Evolutionary conservation across 129 eudicot species (phyloP), one percentile per base, ranked within the genome.

Genomic region (Centrapalus pauciflorus): DNA sequence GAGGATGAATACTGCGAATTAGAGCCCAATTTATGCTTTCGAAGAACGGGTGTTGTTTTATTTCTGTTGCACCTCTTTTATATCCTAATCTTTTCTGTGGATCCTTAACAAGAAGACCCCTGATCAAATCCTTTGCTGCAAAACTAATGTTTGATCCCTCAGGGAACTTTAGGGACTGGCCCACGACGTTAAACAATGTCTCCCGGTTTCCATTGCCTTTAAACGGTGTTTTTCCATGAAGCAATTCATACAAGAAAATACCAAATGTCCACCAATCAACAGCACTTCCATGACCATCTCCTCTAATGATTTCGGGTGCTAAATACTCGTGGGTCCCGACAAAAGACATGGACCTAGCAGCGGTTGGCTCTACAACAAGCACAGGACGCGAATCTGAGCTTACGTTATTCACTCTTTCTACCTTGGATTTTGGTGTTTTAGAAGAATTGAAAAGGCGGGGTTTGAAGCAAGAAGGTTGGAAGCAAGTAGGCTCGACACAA

Each of bases 201-300:
- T 92, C 98, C 11, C 98, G 72, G 70, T 92, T 87, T 69, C 96
- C 95, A 61, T 81, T 85, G 0, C 98, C 98, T 79, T 88, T 92
- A 61, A 92, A 92, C 6, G 98, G 98, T 3, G 96, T 92, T 76
- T 76, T 88, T 72, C 98, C 96, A 40, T 88, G 85, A 8, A 92
- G 75, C 72, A 92, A 73, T 58, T 92, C 98, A 17, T 83, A 92
- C 73, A 92, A 78, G 79, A 92, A 92, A 24, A 92, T 85, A 2
- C 98, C 98, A 24, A 79, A 83, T 1, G 98, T 92, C 98, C 98
- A 92, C 98, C 96, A 92, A 71, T 92, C 98, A 52, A 92, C 98
- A 3, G 96, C 81, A 55, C 98, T 92, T 17, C 98, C 98, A 73
- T 92, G 98, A 25, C 98, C 98, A 27, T 92, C 98, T 19, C 98